Percentiles rank a stretch among this genome's conserved stretches.
These are phyloP conservation scores for Madurella fahalii DNA, from an alignment of 2,329 filamentous ascomycete genomes.

Conservation along the genomic window DNA sequence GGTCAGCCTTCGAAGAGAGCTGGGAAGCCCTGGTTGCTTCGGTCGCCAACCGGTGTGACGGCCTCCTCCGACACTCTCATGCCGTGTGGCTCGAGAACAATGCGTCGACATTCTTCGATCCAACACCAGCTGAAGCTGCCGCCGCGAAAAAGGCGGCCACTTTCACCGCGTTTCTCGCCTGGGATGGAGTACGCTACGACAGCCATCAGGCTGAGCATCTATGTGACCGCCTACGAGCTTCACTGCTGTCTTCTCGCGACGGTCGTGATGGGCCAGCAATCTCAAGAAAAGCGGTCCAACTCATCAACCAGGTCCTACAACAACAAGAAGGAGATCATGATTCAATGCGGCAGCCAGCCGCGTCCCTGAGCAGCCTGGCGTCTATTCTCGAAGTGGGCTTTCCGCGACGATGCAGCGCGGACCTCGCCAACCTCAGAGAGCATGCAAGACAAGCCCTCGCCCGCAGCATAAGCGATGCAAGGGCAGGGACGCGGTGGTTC, in stretches of 20 bases:
- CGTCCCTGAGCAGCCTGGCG: not conserved
- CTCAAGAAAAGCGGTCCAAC: slow-evolving; percentile 1
- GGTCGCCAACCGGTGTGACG: not conserved
- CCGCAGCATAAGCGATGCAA: not conserved
- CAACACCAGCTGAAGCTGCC: slow-evolving; percentile 3
- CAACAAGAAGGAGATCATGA: not conserved
- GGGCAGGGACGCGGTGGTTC: slow-evolving; percentile 1
- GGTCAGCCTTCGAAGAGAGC: not conserved
- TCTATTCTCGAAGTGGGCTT: slow-evolving; percentile 1
- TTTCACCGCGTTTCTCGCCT: slow-evolving; percentile 10
- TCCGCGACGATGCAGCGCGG: slow-evolving; percentile 3
- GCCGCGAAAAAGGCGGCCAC: not conserved
- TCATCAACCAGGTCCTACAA: not conserved
- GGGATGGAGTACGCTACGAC: slow-evolving; percentile 5
- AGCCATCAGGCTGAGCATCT: slow-evolving; percentile 2
- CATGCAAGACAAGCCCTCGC: not conserved
- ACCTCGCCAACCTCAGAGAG: not conserved
- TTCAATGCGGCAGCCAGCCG: not conserved
- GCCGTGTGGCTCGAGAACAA: slow-evolving; percentile 12
- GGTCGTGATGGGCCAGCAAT: not conserved
- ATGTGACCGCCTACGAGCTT: slow-evolving; percentile 1
- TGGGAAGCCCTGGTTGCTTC: slow-evolving; percentile 3
- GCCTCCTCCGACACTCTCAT: slow-evolving; percentile 4
- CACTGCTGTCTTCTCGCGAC: not conserved
- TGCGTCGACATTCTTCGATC: slow-evolving; percentile 1